Conservation (phyloP, 306 rosid genomes). For the Glycine latifolia region DNA sequence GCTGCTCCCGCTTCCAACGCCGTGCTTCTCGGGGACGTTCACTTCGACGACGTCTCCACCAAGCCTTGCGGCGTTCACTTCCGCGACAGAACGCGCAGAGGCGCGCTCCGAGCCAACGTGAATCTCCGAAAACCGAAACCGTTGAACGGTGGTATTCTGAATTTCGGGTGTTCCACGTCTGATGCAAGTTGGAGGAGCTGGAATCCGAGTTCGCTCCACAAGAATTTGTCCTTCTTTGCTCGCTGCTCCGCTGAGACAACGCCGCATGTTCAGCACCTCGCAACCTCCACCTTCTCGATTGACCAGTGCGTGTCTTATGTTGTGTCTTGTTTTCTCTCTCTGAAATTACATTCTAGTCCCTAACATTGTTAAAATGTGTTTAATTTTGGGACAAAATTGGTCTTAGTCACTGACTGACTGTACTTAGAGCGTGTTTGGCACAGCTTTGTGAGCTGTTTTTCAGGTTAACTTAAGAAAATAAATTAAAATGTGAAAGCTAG, state of each 20-base stretch:
- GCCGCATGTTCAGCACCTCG: conserved; percentile 57
- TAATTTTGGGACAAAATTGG: not conserved
- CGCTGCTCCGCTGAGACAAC: conserved; percentile 61
- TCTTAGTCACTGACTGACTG: not conserved
- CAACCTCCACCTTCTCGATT: conserved; percentile 50
- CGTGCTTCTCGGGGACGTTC: conserved; percentile 54
- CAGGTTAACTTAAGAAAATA: too few relatives aligned
- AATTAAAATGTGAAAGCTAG: not conserved
- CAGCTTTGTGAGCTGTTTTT: not conserved
- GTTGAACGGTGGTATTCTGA: conserved; percentile 33
- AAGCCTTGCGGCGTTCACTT: conserved; percentile 63
- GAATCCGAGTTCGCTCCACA: conserved; percentile 33
- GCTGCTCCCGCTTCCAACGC: conserved; percentile 67
- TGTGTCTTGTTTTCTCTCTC: not conserved
- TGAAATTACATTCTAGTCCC: not conserved
- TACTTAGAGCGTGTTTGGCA: not conserved
- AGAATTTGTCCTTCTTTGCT: conserved; percentile 24
- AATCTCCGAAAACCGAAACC: conserved; percentile 56
- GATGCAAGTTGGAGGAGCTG: conserved; percentile 17
- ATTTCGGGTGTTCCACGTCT: conserved; percentile 36
- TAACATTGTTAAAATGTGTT: too few relatives aligned
- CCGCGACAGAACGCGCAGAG: conserved; percentile 49
- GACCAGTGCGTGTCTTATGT: conserved; percentile 47
- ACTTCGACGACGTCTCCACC: conserved; percentile 32
- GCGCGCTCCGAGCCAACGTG: conserved; percentile 53